These are phyloP conservation scores for Phytopythium sindhum DNA, from an alignment of 352 stramenopile genomes.

Conservation along the genomic window DNA sequence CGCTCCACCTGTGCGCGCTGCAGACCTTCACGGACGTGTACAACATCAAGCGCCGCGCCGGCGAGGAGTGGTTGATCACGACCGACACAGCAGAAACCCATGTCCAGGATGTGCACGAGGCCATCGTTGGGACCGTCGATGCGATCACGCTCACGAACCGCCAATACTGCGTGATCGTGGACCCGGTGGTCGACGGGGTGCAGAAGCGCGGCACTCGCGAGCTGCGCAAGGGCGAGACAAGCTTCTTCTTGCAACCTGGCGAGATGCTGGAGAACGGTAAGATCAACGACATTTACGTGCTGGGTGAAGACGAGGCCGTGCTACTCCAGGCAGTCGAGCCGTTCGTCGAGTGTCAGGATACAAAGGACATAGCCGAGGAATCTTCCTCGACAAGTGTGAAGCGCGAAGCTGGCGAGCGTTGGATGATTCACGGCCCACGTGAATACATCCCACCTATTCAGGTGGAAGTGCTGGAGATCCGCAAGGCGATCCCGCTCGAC, in stretches of 20 bases:
- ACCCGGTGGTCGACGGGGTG: constrained; percentile 60
- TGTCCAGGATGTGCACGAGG: constrained; percentile 76
- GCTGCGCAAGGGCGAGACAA: constrained; percentile 64
- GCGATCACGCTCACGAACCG: constrained; percentile 75
- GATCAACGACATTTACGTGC: constrained; percentile 63
- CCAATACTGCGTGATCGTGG: constrained; percentile 79
- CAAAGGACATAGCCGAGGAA: constrained; percentile 17
- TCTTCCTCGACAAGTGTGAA: constrained; percentile 15
- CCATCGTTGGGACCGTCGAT: constrained; percentile 52
- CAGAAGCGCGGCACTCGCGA: constrained; percentile 71
- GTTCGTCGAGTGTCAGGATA: constrained; percentile 44
- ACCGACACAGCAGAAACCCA: constrained; percentile 69
- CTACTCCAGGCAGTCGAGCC: constrained; percentile 64
- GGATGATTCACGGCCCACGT: constrained; percentile 77
- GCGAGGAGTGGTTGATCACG: constrained; percentile 80
- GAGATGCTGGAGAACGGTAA: constrained; percentile 56
- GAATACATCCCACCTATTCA: constrained; percentile 81
- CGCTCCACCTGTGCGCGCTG: constrained; percentile 59
- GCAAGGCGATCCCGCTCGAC: constrained; percentile 71
- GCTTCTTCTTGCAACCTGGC: constrained; percentile 68
- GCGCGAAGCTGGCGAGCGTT: constrained; percentile 64
- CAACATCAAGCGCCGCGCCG: constrained; percentile 57
- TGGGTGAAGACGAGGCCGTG: constrained; percentile 80
- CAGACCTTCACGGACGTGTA: constrained; percentile 81
- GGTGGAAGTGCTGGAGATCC: constrained; percentile 73